These are phyloP conservation scores for Acephala macrosclerotiorum DNA, from an alignment of 2,329 filamentous ascomycete species.

Conservation along the genomic window DNA sequence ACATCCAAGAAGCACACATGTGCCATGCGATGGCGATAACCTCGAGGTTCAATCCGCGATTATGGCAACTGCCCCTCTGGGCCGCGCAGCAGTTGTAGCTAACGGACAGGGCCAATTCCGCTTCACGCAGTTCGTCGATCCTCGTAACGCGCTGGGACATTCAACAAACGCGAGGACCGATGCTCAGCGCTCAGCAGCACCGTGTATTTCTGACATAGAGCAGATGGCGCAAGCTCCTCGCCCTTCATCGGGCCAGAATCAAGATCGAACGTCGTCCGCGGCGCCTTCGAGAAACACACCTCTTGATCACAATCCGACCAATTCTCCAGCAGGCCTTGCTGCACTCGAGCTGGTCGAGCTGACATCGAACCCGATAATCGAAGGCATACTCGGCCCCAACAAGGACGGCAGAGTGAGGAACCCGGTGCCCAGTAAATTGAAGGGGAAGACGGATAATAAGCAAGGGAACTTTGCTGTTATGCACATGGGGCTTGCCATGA, in stretches of 20 bases:
- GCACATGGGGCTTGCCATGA: constrained; percentile 58
- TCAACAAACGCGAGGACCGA: constrained; percentile 19
- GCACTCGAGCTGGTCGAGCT: constrained; percentile 64
- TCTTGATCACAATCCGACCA: constrained; percentile 31
- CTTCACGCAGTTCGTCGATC: constrained; percentile 34
- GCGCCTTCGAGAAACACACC: constrained; percentile 31
- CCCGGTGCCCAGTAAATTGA: constrained; percentile 67
- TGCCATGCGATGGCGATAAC: constrained; percentile 38
- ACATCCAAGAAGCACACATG: constrained; percentile 23
- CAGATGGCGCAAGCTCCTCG: constrained; percentile 39
- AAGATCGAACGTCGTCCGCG: constrained; percentile 30
- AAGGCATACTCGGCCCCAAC: constrained; percentile 45
- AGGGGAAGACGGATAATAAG: constrained; percentile 62
- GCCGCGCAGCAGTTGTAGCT: constrained; percentile 32
- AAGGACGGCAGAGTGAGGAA: constrained; percentile 61
- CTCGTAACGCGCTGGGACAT: constrained; percentile 10
- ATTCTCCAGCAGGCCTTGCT: constrained; percentile 49
- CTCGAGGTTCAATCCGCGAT: constrained; percentile 27
- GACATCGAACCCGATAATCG: constrained; percentile 36
- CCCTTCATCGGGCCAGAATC: constrained; percentile 37
- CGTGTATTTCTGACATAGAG: constrained; percentile 9
- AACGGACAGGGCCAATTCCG: constrained; percentile 36
- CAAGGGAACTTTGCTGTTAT: constrained; percentile 70
- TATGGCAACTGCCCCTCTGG: constrained; percentile 40
- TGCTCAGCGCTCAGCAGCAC: constrained; percentile 12